These are phyloP conservation scores for Coniella lustricola DNA, from an alignment of 2,329 filamentous ascomycete genomes.

Conservation along the genomic window DNA sequence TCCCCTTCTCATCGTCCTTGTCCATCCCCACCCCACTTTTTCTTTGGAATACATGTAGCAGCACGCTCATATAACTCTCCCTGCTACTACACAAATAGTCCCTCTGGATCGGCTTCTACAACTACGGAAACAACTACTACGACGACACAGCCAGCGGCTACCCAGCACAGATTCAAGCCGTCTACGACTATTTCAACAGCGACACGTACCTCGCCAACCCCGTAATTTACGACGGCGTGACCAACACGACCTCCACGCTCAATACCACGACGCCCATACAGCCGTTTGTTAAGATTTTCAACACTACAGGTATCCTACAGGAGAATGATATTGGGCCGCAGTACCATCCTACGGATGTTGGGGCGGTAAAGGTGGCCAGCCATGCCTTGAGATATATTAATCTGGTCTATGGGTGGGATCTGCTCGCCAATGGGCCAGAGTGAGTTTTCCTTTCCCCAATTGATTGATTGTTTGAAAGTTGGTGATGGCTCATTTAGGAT, in stretches of 20 bases:
- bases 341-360: constrained; percentile 55
- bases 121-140: constrained; percentile 41
- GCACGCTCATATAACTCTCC: neutral
- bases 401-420: constrained; percentile 47
- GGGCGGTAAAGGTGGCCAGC: constrained; percentile 54
- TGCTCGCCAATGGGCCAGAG: constrained; percentile 48
- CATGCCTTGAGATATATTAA: constrained; percentile 52
- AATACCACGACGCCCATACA: constrained; percentile 25
- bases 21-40: constrained; percentile 12
- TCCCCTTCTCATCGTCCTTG: too few species aligned
- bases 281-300: constrained; percentile 54
- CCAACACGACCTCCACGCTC: constrained; percentile 28
- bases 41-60: constrained; percentile 5
- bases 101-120: constrained; percentile 48
- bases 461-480: neutral
- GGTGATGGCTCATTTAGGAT: too few species aligned
- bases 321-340: constrained; percentile 54
- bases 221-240: constrained; percentile 32
- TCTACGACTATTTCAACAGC: constrained; percentile 47
- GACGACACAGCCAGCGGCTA: constrained; percentile 36
- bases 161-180: constrained; percentile 40
- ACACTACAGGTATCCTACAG: constrained; percentile 53
- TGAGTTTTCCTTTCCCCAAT: constrained; percentile 26
- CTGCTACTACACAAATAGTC: constrained; percentile 29
- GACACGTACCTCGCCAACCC: constrained; percentile 33